These are phyloP conservation scores for Boletus reticulatus DNA, from an alignment of 768 basidiomycete species.

Conservation along the genomic window DNA sequence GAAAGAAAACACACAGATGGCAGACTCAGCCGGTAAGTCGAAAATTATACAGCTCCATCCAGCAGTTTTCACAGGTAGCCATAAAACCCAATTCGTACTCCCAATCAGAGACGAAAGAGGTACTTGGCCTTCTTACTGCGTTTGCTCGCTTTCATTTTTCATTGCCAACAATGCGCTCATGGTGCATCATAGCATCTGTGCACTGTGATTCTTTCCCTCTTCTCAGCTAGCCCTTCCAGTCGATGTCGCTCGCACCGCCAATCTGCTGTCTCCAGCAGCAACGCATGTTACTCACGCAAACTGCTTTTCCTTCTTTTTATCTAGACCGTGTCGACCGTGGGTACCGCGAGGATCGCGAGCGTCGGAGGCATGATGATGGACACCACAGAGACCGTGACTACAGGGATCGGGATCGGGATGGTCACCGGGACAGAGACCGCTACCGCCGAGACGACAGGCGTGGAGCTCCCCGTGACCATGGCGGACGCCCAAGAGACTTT, in stretches of 20 bases:
- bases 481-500: conserved; percentile 43
- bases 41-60: conserved; percentile 9
- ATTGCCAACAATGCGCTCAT: conserved; percentile 56
- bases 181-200: conserved; percentile 47
- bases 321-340: conserved; percentile 49
- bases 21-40: conserved; percentile 58
- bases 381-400: conserved; percentile 53
- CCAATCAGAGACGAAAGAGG: conserved; percentile 33
- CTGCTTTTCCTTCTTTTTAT: conserved; percentile 45
- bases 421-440: conserved; percentile 35
- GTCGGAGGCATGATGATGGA: conserved; percentile 60
- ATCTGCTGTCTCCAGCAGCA: conserved; percentile 42
- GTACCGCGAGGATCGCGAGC: conserved; percentile 62
- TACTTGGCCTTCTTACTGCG: conserved; percentile 34
- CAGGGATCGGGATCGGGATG: conserved; percentile 43
- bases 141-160: conserved; percentile 33
- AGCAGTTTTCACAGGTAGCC: conserved; percentile 28
- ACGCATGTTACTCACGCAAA: conserved; percentile 51
- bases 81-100: conserved; percentile 30
- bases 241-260: conserved; percentile 39
- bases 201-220: conserved; percentile 43
- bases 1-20: conserved; percentile 35
- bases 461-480: conserved; percentile 45
- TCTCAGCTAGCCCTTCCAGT: conserved; percentile 62
- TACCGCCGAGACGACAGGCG: conserved; percentile 51